phyloP scores from a whole-genome alignment of 331 rosid genomes.

The Pyracantha coccinea region DNA sequence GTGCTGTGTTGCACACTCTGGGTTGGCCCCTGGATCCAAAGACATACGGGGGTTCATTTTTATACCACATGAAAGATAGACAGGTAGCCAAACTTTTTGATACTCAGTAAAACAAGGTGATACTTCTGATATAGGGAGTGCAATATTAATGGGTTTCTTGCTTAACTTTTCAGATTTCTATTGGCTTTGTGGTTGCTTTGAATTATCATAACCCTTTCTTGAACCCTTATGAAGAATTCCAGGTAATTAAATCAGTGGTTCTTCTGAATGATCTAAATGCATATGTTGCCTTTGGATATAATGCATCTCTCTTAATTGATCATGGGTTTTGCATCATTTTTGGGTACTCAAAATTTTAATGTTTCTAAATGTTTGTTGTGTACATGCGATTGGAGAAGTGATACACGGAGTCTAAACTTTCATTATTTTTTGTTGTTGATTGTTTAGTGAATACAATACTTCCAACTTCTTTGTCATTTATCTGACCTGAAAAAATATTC shows the following conservation, averaged over 20 bases:
- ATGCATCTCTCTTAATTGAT: neutral
- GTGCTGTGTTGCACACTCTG: conserved; percentile 78
- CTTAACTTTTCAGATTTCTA: conserved; percentile 50
- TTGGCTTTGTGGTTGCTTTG: conserved; percentile 89
- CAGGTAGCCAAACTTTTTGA: conserved; percentile 37
- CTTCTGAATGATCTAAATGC: neutral
- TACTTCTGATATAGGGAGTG: neutral
- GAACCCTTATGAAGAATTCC: conserved; percentile 92
- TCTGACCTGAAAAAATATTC: neutral
- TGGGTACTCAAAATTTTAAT: neutral
- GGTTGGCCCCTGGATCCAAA: conserved; percentile 94
- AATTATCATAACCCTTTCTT: conserved; percentile 75
- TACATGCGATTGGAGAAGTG: neutral
- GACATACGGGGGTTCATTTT: conserved; percentile 94
- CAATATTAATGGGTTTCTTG: conserved; percentile 2
- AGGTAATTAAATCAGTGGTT: conserved; percentile 35
- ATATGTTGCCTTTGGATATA: neutral
- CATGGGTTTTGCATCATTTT: conserved; percentile 1
- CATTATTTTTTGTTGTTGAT: neutral
- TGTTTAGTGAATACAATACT: neutral
- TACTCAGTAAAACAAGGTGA: conserved; percentile 6
- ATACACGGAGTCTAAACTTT: neutral
- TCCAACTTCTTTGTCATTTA: neutral
- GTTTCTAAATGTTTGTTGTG: neutral
- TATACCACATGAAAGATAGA: conserved; percentile 88